Percentiles rank a stretch among this genome's conserved stretches.
Evolutionary conservation across 768 basidiomycete genomes (phyloP).

Genomic region (Mycena kentingensis): DNA sequence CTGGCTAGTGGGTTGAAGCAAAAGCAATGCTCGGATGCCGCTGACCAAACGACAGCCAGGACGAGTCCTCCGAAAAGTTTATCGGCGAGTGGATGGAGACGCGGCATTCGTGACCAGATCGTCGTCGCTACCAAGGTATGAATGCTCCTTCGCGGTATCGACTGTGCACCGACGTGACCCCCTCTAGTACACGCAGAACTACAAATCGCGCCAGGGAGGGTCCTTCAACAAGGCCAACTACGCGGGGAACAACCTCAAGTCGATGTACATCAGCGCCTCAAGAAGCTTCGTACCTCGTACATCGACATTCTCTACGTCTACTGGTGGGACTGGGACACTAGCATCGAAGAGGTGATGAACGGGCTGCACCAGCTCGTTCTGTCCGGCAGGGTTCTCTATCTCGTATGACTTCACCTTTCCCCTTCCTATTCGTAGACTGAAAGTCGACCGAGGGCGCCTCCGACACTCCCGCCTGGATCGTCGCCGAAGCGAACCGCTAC

Average conservation of each 20-base stretch:
- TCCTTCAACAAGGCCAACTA: conserved; percentile 4
- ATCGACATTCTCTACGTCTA: conserved; percentile 61
- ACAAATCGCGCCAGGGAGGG: conserved; percentile 27
- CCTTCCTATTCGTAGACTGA: not conserved
- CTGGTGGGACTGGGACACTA: conserved; percentile 20
- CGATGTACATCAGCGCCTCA: conserved; percentile 48
- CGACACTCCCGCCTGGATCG: conserved; percentile 43
- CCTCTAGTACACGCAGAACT: conserved; percentile 21
- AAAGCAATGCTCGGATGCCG: too few species aligned
- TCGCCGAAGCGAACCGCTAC: conserved; percentile 44
- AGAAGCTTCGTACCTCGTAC: conserved; percentile 55
- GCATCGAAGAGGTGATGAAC: conserved; percentile 44
- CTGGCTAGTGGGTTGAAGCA: conserved; percentile 37
- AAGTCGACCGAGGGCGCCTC: conserved; percentile 24
- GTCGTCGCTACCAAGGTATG: conserved; percentile 52
- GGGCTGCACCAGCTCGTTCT: conserved; percentile 41
- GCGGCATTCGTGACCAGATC: conserved; percentile 46
- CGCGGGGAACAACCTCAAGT: conserved; percentile 31
- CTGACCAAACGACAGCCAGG: too few species aligned
- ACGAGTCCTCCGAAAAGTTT: conserved; percentile 1
- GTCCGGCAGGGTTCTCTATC: conserved; percentile 42
- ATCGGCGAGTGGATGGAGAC: not conserved
- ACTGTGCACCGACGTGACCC: too few species aligned
- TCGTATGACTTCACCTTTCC: conserved; percentile 23
- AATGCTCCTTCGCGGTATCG: conserved; percentile 22